Conservation (phyloP, 78 protist species). For the slime mould (Dictyostelium discoideum) region DNA sequence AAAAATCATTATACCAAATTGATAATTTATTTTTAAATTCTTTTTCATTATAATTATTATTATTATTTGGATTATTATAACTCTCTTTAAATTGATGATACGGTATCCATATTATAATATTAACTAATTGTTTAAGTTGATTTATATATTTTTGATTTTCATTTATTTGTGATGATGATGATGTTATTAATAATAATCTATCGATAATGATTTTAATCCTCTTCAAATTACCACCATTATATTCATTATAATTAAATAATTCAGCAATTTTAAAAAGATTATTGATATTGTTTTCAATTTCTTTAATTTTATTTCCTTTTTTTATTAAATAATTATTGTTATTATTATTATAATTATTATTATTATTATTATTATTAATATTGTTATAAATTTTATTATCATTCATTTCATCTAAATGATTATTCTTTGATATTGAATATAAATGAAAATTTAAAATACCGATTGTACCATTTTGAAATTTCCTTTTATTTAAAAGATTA, state of each 20-base stretch:
- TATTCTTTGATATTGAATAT: not conserved
- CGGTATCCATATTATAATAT: not conserved
- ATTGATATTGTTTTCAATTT: too few relatives aligned
- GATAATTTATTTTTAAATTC: not conserved
- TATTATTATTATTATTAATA: not conserved
- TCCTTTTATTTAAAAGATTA: not conserved
- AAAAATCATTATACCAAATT: not conserved
- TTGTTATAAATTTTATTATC: too few relatives aligned
- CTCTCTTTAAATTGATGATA: not conserved
- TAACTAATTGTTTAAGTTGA: not conserved
- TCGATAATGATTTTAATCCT: not conserved
- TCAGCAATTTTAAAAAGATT: not conserved
- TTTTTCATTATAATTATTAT: not conserved
- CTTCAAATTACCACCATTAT: not conserved
- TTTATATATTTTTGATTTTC: not conserved
- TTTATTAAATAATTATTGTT: not conserved
- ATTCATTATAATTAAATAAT: not conserved
- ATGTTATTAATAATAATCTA: not conserved
- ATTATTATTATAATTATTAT: not conserved
- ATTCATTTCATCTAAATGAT: too few relatives aligned
- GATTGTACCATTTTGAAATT: constrained; percentile 23
- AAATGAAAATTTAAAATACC: constrained; percentile 14
- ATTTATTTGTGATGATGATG: not conserved
- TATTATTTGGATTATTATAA: not conserved
- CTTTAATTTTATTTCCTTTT: not conserved